Conservation (phyloP, 257 asterid species). For the Jasminum sambac region DNA sequence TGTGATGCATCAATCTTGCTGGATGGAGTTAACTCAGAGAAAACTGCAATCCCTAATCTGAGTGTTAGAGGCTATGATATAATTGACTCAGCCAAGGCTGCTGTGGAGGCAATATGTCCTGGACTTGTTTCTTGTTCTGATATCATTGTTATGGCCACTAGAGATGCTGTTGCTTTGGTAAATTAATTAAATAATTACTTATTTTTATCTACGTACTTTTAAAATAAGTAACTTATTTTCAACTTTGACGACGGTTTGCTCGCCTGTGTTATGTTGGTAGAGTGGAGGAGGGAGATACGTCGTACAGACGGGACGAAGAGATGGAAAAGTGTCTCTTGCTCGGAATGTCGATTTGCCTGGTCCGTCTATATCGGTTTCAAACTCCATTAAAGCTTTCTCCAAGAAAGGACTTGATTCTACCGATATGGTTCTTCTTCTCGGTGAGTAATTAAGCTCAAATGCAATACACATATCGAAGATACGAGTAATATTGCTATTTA, state of each 20-base stretch:
- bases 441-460: slow-evolving; percentile 17
- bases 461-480: no score
- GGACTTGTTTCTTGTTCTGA: slow-evolving; percentile 67
- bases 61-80: slow-evolving; percentile 56
- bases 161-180: slow-evolving; percentile 57
- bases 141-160: slow-evolving; percentile 56
- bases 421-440: slow-evolving; percentile 64
- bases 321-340: slow-evolving; percentile 34
- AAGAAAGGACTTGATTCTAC: slow-evolving; percentile 38
- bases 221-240: slow-evolving; percentile 4
- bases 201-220: not conserved
- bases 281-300: slow-evolving; percentile 50
- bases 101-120: slow-evolving; percentile 43
- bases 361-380: slow-evolving; percentile 43
- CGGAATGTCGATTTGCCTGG: slow-evolving; percentile 50
- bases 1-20: slow-evolving; percentile 66
- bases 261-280: slow-evolving; percentile 14
- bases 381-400: slow-evolving; percentile 38
- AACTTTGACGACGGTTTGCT: not conserved
- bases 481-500: no score
- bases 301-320: slow-evolving; percentile 53
- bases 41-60: slow-evolving; percentile 43
- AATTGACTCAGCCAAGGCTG: slow-evolving; percentile 51
- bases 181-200: not conserved
- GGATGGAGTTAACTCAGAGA: slow-evolving; percentile 48